These are phyloP conservation scores for Schizochytrium sp. DNA, from an alignment of 108 stramenopile genomes.

Conservation along the genomic window DNA sequence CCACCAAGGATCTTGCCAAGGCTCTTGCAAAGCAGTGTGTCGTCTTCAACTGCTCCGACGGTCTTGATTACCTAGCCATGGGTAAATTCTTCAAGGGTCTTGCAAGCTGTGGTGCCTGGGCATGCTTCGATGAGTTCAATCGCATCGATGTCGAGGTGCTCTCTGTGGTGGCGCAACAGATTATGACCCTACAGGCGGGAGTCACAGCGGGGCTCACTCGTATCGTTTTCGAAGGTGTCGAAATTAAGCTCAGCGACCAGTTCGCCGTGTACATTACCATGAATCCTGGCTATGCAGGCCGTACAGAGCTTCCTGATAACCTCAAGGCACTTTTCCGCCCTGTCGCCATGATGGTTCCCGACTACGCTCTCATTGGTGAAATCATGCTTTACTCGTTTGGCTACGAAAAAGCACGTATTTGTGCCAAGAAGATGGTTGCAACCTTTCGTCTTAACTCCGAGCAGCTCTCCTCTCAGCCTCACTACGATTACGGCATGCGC, in stretches of 20 bases:
- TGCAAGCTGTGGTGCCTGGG: slow-evolving; percentile 61
- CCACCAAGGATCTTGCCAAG: slow-evolving; percentile 57
- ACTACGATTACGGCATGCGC: slow-evolving; percentile 67
- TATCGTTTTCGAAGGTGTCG: slow-evolving; percentile 45
- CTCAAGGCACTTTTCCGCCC: slow-evolving; percentile 55
- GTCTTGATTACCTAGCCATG: slow-evolving; percentile 64
- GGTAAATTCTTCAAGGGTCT: slow-evolving; percentile 65
- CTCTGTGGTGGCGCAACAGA: slow-evolving; percentile 61
- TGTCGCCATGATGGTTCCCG: slow-evolving; percentile 68
- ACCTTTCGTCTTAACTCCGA: slow-evolving; percentile 64
- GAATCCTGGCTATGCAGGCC: slow-evolving; percentile 64
- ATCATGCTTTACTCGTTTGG: slow-evolving; percentile 62
- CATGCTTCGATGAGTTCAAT: slow-evolving; percentile 69
- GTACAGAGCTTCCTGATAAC: slow-evolving; percentile 38
- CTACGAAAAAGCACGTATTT: slow-evolving; percentile 25
- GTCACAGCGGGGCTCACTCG: slow-evolving; percentile 16
- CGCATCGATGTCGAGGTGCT: slow-evolving; percentile 67
- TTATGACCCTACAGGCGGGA: slow-evolving; percentile 55
- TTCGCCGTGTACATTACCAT: slow-evolving; percentile 63
- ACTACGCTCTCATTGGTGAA: slow-evolving; percentile 63
- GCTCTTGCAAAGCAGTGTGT: slow-evolving; percentile 63
- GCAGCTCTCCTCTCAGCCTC: slow-evolving; percentile 58
- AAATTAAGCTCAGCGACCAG: slow-evolving; percentile 37
- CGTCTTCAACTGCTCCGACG: slow-evolving; percentile 63
- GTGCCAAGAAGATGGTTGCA: slow-evolving; percentile 56